These are phyloP conservation scores for Neurospora tetrasperma DNA, from an alignment of 495 filamentous ascomycete genomes.

Conservation along the genomic window DNA sequence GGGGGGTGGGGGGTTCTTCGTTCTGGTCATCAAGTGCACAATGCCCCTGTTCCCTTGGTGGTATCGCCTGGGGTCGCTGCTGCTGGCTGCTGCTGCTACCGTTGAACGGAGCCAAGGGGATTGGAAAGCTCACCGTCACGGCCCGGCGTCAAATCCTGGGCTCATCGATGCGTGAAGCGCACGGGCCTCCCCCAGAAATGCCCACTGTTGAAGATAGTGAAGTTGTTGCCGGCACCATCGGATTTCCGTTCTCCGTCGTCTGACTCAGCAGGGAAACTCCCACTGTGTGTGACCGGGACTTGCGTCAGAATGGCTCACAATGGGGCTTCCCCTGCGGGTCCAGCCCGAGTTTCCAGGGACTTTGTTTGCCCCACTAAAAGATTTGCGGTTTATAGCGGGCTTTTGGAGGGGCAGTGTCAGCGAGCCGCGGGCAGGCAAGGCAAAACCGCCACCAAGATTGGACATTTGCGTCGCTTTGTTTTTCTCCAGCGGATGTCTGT, in stretches of 20 bases:
- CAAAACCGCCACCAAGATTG: background rate
- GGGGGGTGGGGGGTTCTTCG: no score
- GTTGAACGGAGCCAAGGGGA: background rate
- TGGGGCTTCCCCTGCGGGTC: background rate
- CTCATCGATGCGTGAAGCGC: background rate
- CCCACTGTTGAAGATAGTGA: background rate
- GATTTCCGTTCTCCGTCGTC: background rate
- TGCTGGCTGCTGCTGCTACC: background rate
- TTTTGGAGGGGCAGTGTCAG: background rate
- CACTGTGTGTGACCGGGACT: background rate
- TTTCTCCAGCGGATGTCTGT: background rate
- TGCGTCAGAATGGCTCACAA: background rate
- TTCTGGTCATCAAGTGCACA: background rate
- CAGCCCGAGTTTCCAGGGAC: background rate
- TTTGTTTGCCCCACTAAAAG: background rate
- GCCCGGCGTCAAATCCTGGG: background rate
- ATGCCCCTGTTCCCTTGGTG: background rate
- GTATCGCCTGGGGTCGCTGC: background rate
- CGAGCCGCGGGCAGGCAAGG: background rate
- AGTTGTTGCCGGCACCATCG: background rate
- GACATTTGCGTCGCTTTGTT: background rate
- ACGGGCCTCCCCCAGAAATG: background rate
- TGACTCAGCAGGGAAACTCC: background rate
- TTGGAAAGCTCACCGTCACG: background rate
- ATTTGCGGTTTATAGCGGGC: background rate